phyloP scores from a whole-genome alignment of 169 alveolate genomes.

The Cryptosporidium canis region DNA sequence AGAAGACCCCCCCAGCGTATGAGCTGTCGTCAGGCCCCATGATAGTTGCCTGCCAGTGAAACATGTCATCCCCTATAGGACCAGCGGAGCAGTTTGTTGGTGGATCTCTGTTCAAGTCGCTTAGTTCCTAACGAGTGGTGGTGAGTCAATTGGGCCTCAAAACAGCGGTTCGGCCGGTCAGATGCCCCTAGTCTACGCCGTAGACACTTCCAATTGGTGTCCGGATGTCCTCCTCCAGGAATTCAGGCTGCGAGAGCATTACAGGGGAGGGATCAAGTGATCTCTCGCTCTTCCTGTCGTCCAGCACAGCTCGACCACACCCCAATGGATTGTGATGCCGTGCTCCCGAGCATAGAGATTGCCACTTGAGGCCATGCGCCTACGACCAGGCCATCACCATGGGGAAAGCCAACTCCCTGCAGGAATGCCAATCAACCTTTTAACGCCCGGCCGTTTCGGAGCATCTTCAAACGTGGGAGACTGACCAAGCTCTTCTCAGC shows the following conservation, averaged over 20 bases:
- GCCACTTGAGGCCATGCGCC: too few species aligned
- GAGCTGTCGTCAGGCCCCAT: slow-evolving; percentile 99
- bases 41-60: slow-evolving; percentile 99
- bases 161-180: background rate
- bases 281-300: too few species aligned
- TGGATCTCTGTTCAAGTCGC: slow-evolving; percentile 97
- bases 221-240: background rate
- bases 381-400: too few species aligned
- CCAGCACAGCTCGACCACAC: too few species aligned
- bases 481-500: background rate
- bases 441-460: background rate
- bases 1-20: slow-evolving; percentile 98
- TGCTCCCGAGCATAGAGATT: too few species aligned
- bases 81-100: slow-evolving; percentile 99
- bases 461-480: background rate
- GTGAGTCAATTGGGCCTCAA: background rate
- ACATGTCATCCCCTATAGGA: slow-evolving; percentile 96
- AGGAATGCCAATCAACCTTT: background rate
- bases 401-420: too few species aligned
- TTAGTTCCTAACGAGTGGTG: slow-evolving; percentile 87
- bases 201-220: background rate
- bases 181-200: background rate
- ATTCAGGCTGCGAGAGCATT: too few species aligned
- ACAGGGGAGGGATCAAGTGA: too few species aligned
- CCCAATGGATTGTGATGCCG: too few species aligned